Evolutionary conservation across 331 rosid genomes (phyloP).

Genomic region (Acacia pycnantha): DNA sequence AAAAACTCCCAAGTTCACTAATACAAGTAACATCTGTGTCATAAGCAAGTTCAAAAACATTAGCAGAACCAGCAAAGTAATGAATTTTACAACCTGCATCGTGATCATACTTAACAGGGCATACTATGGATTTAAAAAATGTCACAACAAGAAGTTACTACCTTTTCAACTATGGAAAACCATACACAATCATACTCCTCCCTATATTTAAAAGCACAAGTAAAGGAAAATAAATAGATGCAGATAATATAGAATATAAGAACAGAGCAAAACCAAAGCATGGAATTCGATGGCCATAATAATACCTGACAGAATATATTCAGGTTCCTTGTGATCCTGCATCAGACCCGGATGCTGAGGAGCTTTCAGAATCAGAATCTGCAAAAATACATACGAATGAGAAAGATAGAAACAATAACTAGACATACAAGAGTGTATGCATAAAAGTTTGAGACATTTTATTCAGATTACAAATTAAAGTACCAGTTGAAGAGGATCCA

Average conservation of each 20-base stretch:
- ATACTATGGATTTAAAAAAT: not conserved
- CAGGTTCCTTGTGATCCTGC: slow-evolving; percentile 59
- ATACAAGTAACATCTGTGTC: not conserved
- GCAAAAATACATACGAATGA: slow-evolving; percentile 40
- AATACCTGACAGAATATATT: slow-evolving; percentile 12
- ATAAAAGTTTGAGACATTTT: not conserved
- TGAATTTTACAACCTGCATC: not conserved
- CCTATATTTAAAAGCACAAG: not conserved
- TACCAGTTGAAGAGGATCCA: slow-evolving; percentile 96
- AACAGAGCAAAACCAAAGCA: not conserved
- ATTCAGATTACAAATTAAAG: slow-evolving; percentile 19
- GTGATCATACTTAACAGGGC: not conserved
- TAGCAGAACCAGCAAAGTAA: not conserved
- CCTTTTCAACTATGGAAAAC: not conserved
- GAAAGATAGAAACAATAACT: slow-evolving; percentile 16
- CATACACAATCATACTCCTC: not conserved
- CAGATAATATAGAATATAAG: not conserved
- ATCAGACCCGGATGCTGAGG: slow-evolving; percentile 95
- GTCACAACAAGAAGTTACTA: not conserved
- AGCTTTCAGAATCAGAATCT: slow-evolving; percentile 95
- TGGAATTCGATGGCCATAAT: not conserved
- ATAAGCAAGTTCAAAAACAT: not conserved
- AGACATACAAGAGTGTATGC: not conserved
- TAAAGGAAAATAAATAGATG: not conserved
- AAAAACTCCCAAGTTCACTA: not conserved